Percentiles rank a stretch among this genome's conserved stretches.
Evolutionary conservation across 2,329 filamentous ascomycete species (phyloP).

Genomic region (Claviceps sp.): DNA sequence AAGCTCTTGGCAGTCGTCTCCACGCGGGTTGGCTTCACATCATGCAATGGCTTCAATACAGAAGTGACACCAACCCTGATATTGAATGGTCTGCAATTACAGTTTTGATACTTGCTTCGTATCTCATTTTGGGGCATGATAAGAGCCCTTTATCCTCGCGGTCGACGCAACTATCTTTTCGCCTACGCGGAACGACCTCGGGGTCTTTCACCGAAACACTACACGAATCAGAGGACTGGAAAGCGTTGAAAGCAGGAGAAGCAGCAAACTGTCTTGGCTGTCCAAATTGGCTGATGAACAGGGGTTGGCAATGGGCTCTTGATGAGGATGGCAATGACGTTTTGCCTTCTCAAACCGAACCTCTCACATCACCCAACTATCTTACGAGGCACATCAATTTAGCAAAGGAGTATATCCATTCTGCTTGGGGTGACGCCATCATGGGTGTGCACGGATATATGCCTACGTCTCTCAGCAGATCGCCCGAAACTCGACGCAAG

Average conservation of each 20-base stretch:
- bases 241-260: slow-evolving; percentile 31
- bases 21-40: slow-evolving; percentile 62
- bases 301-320: slow-evolving; percentile 59
- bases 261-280: slow-evolving; percentile 34
- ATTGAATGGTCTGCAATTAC: slow-evolving; percentile 58
- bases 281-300: slow-evolving; percentile 45
- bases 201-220: slow-evolving; percentile 22
- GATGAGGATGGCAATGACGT: slow-evolving; percentile 34
- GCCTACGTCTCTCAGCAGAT: slow-evolving; percentile 43
- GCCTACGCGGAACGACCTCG: slow-evolving; percentile 20
- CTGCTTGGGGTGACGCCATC: slow-evolving; percentile 40
- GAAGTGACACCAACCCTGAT: slow-evolving; percentile 33
- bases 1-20: slow-evolving; percentile 44
- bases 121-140: slow-evolving; percentile 42
- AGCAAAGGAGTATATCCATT: slow-evolving; percentile 52
- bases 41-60: slow-evolving; percentile 51
- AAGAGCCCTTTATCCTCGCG: slow-evolving; percentile 13
- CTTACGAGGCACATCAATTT: slow-evolving; percentile 40
- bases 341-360: slow-evolving; percentile 14
- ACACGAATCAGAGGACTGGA: slow-evolving; percentile 31
- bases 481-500: slow-evolving; percentile 43
- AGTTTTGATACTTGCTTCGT: slow-evolving; percentile 50
- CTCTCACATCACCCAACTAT: slow-evolving; percentile 23
- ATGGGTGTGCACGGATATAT: slow-evolving; percentile 46
- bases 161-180: slow-evolving; percentile 15